Evolutionary conservation across 306 rosid genomes (phyloP).

Genomic region (Trichosanthes cucumerina): DNA sequence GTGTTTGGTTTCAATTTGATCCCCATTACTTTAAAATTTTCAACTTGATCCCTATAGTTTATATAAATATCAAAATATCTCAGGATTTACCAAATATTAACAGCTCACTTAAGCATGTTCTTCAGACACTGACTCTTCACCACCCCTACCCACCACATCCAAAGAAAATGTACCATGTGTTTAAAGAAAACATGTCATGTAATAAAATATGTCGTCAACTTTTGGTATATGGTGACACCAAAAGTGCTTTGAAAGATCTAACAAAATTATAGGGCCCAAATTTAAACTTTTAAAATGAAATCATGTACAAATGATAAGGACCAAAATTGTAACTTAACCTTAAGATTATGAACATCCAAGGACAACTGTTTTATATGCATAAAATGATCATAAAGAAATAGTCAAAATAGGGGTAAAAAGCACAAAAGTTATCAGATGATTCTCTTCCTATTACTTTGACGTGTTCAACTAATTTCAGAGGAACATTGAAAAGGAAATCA

Average conservation of each 20-base stretch:
- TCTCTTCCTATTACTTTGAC: not conserved
- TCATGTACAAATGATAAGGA: not conserved
- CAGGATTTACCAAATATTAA: not conserved
- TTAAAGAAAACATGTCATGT: not conserved
- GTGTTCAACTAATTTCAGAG: not conserved
- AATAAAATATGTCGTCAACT: not conserved
- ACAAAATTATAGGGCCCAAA: not conserved
- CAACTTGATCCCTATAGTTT: not conserved
- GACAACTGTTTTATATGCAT: not conserved
- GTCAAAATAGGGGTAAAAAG: not conserved
- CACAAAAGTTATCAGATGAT: not conserved
- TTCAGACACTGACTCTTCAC: not conserved
- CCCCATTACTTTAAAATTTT: not conserved
- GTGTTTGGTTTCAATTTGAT: not conserved
- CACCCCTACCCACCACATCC: not conserved
- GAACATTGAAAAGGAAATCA: not conserved
- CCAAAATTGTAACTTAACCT: not conserved
- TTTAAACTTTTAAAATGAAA: not conserved
- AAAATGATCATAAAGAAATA: not conserved
- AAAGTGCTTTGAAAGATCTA: not conserved
- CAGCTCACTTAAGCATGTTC: not conserved
- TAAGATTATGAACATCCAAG: not conserved
- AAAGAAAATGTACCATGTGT: not conserved
- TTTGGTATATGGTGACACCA: not conserved
- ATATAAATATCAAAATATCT: not conserved